phyloP scores from a whole-genome alignment of 306 rosid genomes.

The Dalbergia oliveri region DNA sequence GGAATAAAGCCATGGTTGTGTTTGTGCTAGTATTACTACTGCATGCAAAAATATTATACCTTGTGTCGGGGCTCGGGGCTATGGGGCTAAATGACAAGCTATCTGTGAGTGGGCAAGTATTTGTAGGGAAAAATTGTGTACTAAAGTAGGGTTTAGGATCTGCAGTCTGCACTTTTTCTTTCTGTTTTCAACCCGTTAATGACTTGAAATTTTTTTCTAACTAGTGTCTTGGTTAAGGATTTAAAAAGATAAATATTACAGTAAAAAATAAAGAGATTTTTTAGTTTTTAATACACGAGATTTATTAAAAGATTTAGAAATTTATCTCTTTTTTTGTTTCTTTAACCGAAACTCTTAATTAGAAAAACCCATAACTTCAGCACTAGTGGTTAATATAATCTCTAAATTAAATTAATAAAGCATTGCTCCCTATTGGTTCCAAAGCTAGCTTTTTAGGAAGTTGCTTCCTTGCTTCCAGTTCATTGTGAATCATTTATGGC shows the following conservation, averaged over 20 bases:
- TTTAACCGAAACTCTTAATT: no score
- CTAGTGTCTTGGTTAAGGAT: no score
- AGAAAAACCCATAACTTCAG: no score
- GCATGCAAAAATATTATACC: constrained; percentile 56
- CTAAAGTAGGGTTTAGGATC: constrained; percentile 44
- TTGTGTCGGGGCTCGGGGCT: constrained; percentile 75
- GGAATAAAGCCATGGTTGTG: constrained; percentile 50
- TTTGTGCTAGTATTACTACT: constrained; percentile 43
- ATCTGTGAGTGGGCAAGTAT: constrained; percentile 43
- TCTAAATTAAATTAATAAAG: constrained; percentile 1
- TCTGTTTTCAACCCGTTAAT: neutral
- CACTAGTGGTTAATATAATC: neutral
- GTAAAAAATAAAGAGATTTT: no score
- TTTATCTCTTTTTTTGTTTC: no score
- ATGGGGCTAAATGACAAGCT: constrained; percentile 66
- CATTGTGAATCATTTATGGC: constrained; percentile 32
- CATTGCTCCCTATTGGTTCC: neutral
- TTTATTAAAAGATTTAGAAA: no score
- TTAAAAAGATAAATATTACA: no score
- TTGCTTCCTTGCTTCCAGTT: constrained; percentile 33
- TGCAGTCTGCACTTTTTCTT: constrained; percentile 15
- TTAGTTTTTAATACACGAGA: no score
- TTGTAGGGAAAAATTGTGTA: constrained; percentile 46
- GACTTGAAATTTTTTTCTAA: no score
- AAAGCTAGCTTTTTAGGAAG: constrained; percentile 33